These are phyloP conservation scores for Thelonectria blattea DNA, from an alignment of 2,329 filamentous ascomycete species.

Conservation along the genomic window DNA sequence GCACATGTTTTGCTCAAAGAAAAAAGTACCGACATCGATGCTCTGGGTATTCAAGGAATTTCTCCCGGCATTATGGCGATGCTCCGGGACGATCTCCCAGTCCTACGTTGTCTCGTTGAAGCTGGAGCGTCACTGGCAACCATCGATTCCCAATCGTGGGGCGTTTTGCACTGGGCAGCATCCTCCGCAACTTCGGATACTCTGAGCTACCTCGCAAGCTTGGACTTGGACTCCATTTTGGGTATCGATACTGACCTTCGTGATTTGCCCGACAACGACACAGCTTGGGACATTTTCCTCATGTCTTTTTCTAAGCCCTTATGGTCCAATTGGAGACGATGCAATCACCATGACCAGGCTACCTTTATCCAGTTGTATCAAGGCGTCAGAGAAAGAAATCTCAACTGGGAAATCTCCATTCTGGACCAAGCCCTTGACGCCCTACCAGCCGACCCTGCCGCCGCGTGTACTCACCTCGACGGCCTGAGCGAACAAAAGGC, in stretches of 20 bases:
- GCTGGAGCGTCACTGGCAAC: not conserved
- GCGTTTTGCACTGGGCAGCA: not conserved
- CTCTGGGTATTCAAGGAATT: too few relatives aligned
- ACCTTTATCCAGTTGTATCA: slow-evolving; percentile 21
- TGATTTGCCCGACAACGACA: not conserved
- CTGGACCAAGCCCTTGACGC: not conserved
- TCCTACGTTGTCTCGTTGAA: not conserved
- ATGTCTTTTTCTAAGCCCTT: accelerated
- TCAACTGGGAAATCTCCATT: slow-evolving; percentile 5
- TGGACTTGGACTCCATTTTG: not conserved
- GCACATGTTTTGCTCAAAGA: not conserved
- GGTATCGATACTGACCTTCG: not conserved
- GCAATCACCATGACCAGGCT: not conserved
- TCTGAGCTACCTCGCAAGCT: not conserved
- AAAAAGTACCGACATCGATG: not conserved
- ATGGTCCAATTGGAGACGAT: accelerated
- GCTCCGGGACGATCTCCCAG: not conserved
- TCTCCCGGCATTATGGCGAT: not conserved
- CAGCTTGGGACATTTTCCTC: not conserved
- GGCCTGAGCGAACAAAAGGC: slow-evolving; percentile 10
- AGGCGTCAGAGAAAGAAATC: slow-evolving; percentile 15
- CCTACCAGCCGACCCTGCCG: not conserved
- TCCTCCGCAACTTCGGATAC: not conserved
- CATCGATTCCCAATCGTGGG: not conserved
- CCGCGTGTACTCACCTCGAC: not conserved